Conservation (phyloP, 352 stramenopile genomes). For the Phytophthora lateralis region DNA sequence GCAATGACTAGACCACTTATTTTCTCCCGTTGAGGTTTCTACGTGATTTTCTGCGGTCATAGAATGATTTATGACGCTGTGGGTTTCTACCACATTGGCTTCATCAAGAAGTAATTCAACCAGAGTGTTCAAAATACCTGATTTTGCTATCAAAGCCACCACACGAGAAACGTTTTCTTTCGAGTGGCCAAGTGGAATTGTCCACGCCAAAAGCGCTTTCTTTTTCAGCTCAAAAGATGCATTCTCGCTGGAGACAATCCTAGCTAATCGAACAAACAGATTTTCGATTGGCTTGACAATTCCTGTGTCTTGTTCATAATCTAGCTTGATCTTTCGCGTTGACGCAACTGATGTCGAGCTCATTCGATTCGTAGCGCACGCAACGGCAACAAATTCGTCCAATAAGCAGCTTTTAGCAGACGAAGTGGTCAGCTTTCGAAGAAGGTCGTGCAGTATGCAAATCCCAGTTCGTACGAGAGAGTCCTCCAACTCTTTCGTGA, state of each 20-base stretch:
- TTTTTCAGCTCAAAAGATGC: slow-evolving; percentile 47
- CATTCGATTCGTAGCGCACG: slow-evolving; percentile 1
- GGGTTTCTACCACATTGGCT: slow-evolving; percentile 23
- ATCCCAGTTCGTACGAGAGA: slow-evolving; percentile 39
- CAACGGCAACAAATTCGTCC: slow-evolving; percentile 32
- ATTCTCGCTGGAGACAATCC: slow-evolving; percentile 46
- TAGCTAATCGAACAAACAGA: slow-evolving; percentile 52
- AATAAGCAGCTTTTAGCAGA: slow-evolving; percentile 49
- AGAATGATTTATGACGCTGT: slow-evolving; percentile 16
- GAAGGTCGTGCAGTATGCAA: slow-evolving; percentile 55
- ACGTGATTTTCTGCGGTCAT: neutral
- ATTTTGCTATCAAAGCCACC: slow-evolving; percentile 33
- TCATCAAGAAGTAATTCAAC: slow-evolving; percentile 36
- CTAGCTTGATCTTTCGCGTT: slow-evolving; percentile 1
- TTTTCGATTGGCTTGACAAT: slow-evolving; percentile 52
- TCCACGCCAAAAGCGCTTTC: slow-evolving; percentile 52
- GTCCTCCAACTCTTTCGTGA: slow-evolving; percentile 13
- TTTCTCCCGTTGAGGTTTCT: neutral
- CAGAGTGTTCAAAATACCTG: slow-evolving; percentile 32
- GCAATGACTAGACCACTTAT: neutral
- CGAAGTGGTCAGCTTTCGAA: slow-evolving; percentile 57
- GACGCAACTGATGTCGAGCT: neutral
- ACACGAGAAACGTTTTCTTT: slow-evolving; percentile 4
- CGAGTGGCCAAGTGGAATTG: slow-evolving; percentile 21
- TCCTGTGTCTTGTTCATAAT: slow-evolving; percentile 8